These are phyloP conservation scores for Cucurbita argyrosperma DNA, from an alignment of 306 rosid species.

Conservation along the genomic window DNA sequence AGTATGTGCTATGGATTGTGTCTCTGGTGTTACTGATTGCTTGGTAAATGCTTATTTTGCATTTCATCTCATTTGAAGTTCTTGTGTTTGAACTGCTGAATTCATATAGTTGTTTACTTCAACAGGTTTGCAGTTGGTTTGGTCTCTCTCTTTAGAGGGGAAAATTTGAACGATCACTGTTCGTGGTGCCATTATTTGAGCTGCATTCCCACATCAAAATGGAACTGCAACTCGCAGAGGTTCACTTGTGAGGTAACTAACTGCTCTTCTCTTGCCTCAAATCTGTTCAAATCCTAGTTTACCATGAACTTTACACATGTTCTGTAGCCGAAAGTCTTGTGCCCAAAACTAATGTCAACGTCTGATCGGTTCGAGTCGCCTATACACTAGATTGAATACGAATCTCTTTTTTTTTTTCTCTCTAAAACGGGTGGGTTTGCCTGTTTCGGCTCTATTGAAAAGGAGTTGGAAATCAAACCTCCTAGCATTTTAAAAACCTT, in stretches of 20 bases:
- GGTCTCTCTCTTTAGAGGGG: slow-evolving; percentile 5
- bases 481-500: not conserved
- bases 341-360: not conserved
- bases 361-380: not conserved
- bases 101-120: too few relatives aligned
- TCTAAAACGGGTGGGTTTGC: not conserved
- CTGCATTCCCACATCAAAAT: slow-evolving; percentile 9
- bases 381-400: not conserved
- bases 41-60: slow-evolving; percentile 1
- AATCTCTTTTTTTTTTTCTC: not conserved
- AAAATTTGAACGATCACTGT: slow-evolving; percentile 7
- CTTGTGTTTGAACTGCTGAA: not conserved
- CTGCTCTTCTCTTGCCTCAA: not conserved
- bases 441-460: not conserved
- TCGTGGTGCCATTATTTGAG: slow-evolving; percentile 16
- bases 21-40: slow-evolving; percentile 7
- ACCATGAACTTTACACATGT: not conserved
- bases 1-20: slow-evolving; percentile 8
- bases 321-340: not conserved
- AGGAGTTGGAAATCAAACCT: not conserved
- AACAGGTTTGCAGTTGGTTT: slow-evolving; percentile 8
- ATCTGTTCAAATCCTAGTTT: not conserved
- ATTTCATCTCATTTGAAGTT: not conserved
- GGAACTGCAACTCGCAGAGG: slow-evolving; percentile 4
- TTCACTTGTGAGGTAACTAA: slow-evolving; percentile 7